Evolutionary conservation across 805 yeast species (phyloP).

Genomic region (Wickerhamomyces ciferrii): DNA sequence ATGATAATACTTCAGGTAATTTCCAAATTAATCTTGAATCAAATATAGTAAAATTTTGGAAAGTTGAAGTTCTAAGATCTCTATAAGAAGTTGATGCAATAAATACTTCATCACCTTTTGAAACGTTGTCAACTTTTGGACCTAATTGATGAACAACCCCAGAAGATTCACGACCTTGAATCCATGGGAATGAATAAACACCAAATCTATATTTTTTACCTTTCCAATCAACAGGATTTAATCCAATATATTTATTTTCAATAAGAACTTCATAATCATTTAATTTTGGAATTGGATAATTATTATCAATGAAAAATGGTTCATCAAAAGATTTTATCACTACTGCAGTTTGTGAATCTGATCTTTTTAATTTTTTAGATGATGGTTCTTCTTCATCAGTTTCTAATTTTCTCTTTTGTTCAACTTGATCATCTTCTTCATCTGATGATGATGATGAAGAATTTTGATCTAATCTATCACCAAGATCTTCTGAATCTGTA

Average conservation of each 20-base stretch:
- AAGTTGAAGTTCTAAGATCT: conserved; percentile 40
- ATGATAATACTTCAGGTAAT: conserved; percentile 28
- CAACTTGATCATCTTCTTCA: conserved; percentile 1
- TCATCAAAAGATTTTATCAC: conserved; percentile 22
- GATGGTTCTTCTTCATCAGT: conserved; percentile 4
- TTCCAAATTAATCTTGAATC: conserved; percentile 42
- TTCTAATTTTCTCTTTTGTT: background rate
- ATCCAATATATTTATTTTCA: conserved; percentile 31
- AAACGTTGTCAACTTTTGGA: conserved; percentile 24
- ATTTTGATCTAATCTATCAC: conserved; percentile 13
- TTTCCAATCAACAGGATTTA: conserved; percentile 47
- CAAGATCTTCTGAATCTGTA: conserved; percentile 12
- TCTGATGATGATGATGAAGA: conserved; percentile 3
- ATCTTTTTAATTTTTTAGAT: conserved; percentile 6
- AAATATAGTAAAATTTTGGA: conserved; percentile 39
- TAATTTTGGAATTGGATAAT: conserved; percentile 18
- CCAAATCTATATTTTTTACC: conserved; percentile 40
- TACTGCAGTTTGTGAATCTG: conserved; percentile 17
- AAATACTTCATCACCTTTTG: conserved; percentile 33
- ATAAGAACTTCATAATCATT: conserved; percentile 24
- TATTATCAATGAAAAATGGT: conserved; percentile 14
- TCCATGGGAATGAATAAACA: conserved; percentile 43
- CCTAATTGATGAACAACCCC: conserved; percentile 35
- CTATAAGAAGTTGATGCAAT: conserved; percentile 42
- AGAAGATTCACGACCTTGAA: conserved; percentile 42